These are phyloP conservation scores for Phyllosticta citrichinensis DNA, from an alignment of 2,329 filamentous ascomycete species.

Conservation along the genomic window DNA sequence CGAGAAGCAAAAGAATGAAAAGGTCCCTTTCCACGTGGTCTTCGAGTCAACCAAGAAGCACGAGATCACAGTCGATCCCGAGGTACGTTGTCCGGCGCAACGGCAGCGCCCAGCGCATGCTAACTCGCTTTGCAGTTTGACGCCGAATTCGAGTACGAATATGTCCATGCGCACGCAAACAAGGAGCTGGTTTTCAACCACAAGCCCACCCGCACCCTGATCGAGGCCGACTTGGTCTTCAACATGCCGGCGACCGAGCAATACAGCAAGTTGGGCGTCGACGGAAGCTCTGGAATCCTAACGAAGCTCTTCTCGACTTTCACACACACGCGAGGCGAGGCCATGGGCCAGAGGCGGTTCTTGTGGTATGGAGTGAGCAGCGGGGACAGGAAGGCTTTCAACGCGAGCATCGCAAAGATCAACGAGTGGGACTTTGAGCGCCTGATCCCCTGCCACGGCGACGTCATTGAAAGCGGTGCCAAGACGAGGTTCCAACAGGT, in stretches of 20 bases:
- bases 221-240: constrained; percentile 86
- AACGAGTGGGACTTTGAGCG: constrained; percentile 73
- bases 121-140: constrained; percentile 48
- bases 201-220: constrained; percentile 66
- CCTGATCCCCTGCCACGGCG: constrained; percentile 87
- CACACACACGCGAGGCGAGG: constrained; percentile 50
- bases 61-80: constrained; percentile 49
- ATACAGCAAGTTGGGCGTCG: constrained; percentile 47
- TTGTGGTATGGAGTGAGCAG: constrained; percentile 64
- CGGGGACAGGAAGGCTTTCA: constrained; percentile 57
- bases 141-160: constrained; percentile 74
- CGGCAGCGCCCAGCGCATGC: neutral
- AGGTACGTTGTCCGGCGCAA: constrained; percentile 26
- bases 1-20: constrained; percentile 47
- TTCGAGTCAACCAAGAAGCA: constrained; percentile 33
- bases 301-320: constrained; percentile 49
- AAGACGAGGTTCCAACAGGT: constrained; percentile 70
- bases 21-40: constrained; percentile 56
- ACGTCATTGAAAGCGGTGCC: constrained; percentile 65
- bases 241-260: constrained; percentile 84
- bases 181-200: constrained; percentile 84
- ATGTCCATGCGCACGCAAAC: constrained; percentile 68
- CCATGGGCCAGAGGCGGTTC: constrained; percentile 69
- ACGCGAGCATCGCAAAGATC: constrained; percentile 59
- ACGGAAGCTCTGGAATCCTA: constrained; percentile 46